These are phyloP conservation scores for Cymbopogon flexuosus DNA, from an alignment of 202 grass and related monocot species.

Conservation along the genomic window DNA sequence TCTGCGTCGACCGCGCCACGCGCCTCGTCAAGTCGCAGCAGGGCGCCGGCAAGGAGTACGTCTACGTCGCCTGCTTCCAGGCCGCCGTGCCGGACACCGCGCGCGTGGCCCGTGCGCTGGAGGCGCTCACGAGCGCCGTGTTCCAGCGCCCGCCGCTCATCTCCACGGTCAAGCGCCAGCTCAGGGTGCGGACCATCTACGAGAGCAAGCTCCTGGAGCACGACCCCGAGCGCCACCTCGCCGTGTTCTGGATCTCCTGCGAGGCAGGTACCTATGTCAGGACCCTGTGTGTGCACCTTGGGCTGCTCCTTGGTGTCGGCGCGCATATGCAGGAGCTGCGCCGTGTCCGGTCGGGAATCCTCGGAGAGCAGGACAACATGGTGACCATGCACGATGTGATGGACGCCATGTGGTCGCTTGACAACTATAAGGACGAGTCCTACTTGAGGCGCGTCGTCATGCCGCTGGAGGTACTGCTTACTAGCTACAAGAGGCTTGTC, in stretches of 20 bases:
- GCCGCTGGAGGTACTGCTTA: conserved; percentile 77
- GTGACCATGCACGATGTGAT: conserved; percentile 92
- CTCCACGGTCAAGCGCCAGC: conserved; percentile 87
- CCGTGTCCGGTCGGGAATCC: conserved; percentile 67
- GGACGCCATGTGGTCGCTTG: conserved; percentile 73
- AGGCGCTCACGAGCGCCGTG: conserved; percentile 71
- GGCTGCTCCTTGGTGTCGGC: conserved; percentile 71
- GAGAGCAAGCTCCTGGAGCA: conserved; percentile 77
- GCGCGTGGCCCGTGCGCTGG: conserved; percentile 53
- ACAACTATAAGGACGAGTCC: conserved; percentile 64
- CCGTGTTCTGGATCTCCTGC: conserved; percentile 87
- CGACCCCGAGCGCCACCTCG: conserved; percentile 56
- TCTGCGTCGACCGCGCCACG: conserved; percentile 90
- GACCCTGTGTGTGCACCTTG: conserved; percentile 82
- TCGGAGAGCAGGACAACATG: conserved; percentile 88
- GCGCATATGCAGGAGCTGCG: conserved; percentile 94
- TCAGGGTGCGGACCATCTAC: conserved; percentile 81
- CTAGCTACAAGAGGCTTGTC: conserved; percentile 91
- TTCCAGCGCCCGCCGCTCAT: conserved; percentile 93
- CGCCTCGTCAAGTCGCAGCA: conserved; percentile 94
- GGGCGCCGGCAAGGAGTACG: conserved; percentile 88
- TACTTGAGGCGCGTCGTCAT: conserved; percentile 80
- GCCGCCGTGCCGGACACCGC: conserved; percentile 50
- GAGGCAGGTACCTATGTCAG: conserved; percentile 82
- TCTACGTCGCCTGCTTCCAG: conserved; percentile 74